These are phyloP conservation scores for Sporothrix dimorphospora DNA, from an alignment of 2,329 filamentous ascomycete species.

Conservation along the genomic window DNA sequence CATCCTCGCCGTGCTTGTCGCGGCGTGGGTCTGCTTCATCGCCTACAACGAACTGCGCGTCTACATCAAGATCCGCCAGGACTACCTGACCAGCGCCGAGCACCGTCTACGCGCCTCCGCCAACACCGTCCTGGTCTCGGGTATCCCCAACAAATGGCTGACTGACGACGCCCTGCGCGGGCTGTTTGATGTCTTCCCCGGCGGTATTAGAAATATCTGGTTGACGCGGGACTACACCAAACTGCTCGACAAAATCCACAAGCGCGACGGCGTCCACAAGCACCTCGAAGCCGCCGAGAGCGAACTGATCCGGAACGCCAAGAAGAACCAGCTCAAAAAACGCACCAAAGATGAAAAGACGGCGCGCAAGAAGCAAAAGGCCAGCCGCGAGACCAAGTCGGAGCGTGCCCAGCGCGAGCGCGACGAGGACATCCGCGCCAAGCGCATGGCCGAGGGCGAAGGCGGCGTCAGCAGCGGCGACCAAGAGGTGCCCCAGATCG, in stretches of 20 bases:
- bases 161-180: conserved; percentile 77
- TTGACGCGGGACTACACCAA: conserved; percentile 87
- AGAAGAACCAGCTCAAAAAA: conserved; percentile 76
- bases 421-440: conserved; percentile 54
- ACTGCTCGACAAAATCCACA: conserved; percentile 80
- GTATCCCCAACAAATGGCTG: conserved; percentile 90
- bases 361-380: conserved; percentile 56
- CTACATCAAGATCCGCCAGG: conserved; percentile 91
- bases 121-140: conserved; percentile 90
- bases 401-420: conserved; percentile 53
- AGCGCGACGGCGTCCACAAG: conserved; percentile 70
- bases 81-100: conserved; percentile 91
- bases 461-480: conserved; percentile 57
- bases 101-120: conserved; percentile 92
- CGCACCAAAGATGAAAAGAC: conserved; percentile 66
- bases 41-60: conserved; percentile 84
- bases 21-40: conserved; percentile 83
- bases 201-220: conserved; percentile 94
- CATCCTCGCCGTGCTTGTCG: conserved; percentile 73
- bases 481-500: conserved; percentile 57
- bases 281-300: conserved; percentile 82
- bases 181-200: conserved; percentile 94
- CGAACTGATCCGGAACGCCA: conserved; percentile 76
- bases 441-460: conserved; percentile 53
- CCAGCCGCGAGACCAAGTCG: conserved; percentile 54